These are phyloP conservation scores for Aristolochia contorta DNA, from an alignment of 164 flowering plant genomes.

Conservation along the genomic window DNA sequence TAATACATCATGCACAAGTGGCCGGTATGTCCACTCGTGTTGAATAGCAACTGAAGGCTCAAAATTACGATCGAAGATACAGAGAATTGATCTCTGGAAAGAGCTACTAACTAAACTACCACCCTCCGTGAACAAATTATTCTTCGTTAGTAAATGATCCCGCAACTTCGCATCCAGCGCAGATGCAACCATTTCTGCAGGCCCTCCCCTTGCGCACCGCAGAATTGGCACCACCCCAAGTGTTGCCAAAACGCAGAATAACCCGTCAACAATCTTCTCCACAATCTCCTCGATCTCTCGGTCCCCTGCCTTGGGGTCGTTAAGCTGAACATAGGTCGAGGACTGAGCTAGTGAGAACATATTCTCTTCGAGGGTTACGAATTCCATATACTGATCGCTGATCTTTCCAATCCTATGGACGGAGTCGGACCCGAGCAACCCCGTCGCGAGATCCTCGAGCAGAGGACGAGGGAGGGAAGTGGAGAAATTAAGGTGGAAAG, in stretches of 20 bases:
- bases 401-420: constrained; percentile 60
- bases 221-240: constrained; percentile 85
- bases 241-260: constrained; percentile 82
- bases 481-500: constrained; percentile 82
- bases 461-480: constrained; percentile 74
- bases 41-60: constrained; percentile 83
- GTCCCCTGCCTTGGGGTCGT: constrained; percentile 91
- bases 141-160: constrained; percentile 81
- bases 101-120: constrained; percentile 58
- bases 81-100: constrained; percentile 82
- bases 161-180: constrained; percentile 69
- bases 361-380: constrained; percentile 73
- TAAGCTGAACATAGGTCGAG: constrained; percentile 60
- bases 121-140: constrained; percentile 77
- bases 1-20: constrained; percentile 90
- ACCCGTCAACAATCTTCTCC: constrained; percentile 63
- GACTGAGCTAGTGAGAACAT: constrained; percentile 72
- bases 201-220: constrained; percentile 83
- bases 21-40: constrained; percentile 89
- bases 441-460: constrained; percentile 78
- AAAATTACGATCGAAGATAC: constrained; percentile 82
- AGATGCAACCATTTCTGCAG: constrained; percentile 94
- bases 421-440: constrained; percentile 46
- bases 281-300: constrained; percentile 80
- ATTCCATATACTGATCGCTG: constrained; percentile 93